A percentile compares a stretch with the other conserved stretches of the same genome.
Evolutionary conservation across 106 monocot genomes (phyloP).

Genomic region (Ottelia alismoides): DNA sequence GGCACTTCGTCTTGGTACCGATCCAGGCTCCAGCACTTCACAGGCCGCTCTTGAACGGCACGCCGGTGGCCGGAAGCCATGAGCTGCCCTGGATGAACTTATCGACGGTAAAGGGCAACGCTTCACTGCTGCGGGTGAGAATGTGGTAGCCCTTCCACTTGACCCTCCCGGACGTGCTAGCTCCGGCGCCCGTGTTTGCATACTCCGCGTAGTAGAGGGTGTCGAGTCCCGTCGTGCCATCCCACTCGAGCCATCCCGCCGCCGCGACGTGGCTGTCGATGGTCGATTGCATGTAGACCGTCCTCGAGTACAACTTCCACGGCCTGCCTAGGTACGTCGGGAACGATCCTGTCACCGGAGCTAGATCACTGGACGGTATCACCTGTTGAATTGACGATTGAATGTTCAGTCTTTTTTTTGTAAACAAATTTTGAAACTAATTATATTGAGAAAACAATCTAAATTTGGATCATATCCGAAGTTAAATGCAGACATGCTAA

Average conservation of each 20-base stretch:
- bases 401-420: too few relatives aligned
- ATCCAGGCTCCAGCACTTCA: too few relatives aligned
- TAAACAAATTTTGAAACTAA: too few relatives aligned
- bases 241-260: conserved; percentile 50
- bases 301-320: conserved; percentile 46
- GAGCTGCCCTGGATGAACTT: not conserved
- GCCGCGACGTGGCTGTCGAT: conserved; percentile 30
- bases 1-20: too few relatives aligned
- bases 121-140: not conserved
- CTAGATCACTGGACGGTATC: conserved; percentile 20
- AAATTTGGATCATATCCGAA: too few relatives aligned
- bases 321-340: conserved; percentile 13
- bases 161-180: not conserved
- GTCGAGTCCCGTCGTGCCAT: conserved; percentile 6
- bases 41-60: not conserved
- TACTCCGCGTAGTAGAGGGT: conserved; percentile 5
- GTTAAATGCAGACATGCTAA: too few relatives aligned
- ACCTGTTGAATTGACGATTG: too few relatives aligned
- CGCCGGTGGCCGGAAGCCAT: conserved; percentile 5
- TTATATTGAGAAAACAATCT: too few relatives aligned
- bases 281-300: conserved; percentile 32
- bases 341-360: not conserved
- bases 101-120: not conserved
- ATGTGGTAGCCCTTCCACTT: not conserved
- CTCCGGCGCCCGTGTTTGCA: conserved; percentile 1